Evolutionary conservation across 169 alveolate genomes (phyloP), one percentile per base, ranked within the genome.

Genomic region (Plasmodium chabaudi): DNA sequence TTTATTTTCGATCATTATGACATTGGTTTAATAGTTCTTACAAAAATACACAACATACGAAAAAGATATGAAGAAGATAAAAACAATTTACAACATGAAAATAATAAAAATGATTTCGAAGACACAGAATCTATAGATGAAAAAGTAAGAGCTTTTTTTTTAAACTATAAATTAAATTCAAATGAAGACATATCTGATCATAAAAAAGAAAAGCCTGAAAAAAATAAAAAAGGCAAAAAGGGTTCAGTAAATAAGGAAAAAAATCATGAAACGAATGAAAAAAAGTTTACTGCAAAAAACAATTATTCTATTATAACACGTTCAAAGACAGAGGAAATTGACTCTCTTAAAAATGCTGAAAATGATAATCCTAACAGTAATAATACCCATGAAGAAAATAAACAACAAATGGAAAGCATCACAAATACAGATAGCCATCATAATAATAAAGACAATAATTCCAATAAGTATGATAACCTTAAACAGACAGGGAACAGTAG

Each of bases 31-130:
- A 77, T 77, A 51, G 73, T 77, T 15, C 88, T 77, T 39, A 77
- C 88, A 21, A 77, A 77, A 77, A 77, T 77, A 21, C 88, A 77
- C 68, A 77, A 77, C 49, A 77, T 77, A 15, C 44, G 88, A 34
- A 77, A 77, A 64, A 77, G 57, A 39, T 64, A 57, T 64, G 88
- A 77, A 77, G 88, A 77, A 15, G 88, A 77, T 63, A 77, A 65
- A 46, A 64, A 77, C 23, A 77, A 57, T 68, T 7, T 63, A 55
- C 67, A 63, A 68, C 27, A 49, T 1, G 64, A 77, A 27, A 75
- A 64, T 9, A 53, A 64, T 64, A 77, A 77, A 19, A 57, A 46
- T 27, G 73, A 77, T 56, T n/a, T n/a, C 15, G 88, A 77, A 42
- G 88, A 77, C 13, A 57, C 47, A 25, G 75, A 77, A 68, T 12